These are phyloP conservation scores for Serendipita sp. DNA, from an alignment of 1,284 basidiomycete species.

Conservation along the genomic window DNA sequence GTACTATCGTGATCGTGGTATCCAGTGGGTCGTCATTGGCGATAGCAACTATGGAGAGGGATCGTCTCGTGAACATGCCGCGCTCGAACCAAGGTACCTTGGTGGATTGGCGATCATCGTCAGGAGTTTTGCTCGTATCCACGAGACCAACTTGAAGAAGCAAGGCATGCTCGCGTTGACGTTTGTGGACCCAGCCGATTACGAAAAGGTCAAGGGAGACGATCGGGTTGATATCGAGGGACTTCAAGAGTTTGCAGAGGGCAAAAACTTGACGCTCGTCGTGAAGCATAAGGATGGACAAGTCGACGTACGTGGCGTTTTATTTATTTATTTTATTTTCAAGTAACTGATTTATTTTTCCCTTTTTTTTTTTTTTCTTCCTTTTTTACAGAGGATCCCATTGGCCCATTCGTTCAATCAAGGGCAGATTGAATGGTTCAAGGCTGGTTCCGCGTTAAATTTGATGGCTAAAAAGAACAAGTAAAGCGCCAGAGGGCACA, in stretches of 20 bases:
- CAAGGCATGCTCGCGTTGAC: conserved; percentile 90
- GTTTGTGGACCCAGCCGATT: conserved; percentile 78
- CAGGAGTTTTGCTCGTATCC: conserved; percentile 92
- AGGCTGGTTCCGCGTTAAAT: conserved; percentile 80
- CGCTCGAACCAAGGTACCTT: conserved; percentile 93
- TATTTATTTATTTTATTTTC: conserved; percentile 18
- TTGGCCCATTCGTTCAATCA: conserved; percentile 76
- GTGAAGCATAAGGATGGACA: conserved; percentile 73
- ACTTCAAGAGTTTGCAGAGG: conserved; percentile 70
- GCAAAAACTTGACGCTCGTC: conserved; percentile 71
- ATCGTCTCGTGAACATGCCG: conserved; percentile 95
- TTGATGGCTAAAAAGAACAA: conserved; percentile 21
- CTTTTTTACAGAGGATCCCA: conserved; percentile 32
- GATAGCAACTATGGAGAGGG: conserved; percentile 98
- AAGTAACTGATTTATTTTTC: not conserved
- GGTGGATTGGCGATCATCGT: conserved; percentile 92
- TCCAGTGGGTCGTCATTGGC: conserved; percentile 92
- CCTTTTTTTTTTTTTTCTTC: conserved; percentile 1
- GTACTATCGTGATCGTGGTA: conserved; percentile 76
- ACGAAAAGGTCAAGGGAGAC: conserved; percentile 72
- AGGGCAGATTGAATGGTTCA: conserved; percentile 90
- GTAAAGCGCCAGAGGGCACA: not conserved
- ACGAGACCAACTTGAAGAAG: conserved; percentile 98
- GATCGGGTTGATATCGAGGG: conserved; percentile 80
- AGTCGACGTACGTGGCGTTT: conserved; percentile 38